phyloP scores from a whole-genome alignment of 2,329 filamentous ascomycete genomes.

The Colletotrichum sp. region DNA sequence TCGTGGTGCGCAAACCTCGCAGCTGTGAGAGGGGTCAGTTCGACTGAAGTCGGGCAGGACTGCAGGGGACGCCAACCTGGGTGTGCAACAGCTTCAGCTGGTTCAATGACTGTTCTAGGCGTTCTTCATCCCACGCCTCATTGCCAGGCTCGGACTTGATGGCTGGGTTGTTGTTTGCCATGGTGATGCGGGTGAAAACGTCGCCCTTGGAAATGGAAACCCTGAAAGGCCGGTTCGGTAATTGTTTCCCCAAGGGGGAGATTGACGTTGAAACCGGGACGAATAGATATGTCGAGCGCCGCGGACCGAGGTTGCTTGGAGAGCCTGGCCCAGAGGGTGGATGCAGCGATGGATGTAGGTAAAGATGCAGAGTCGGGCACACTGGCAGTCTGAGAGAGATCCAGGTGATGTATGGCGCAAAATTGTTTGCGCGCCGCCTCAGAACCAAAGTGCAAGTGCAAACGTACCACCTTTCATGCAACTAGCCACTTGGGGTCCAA shows the following conservation, averaged over 20 bases:
- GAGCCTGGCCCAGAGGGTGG: not conserved
- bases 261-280: not conserved
- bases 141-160: conserved; percentile 21
- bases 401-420: not conserved
- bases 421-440: conserved; percentile 7
- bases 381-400: not conserved
- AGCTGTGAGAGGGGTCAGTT: conserved; percentile 37
- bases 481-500: not conserved
- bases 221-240: not conserved
- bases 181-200: not conserved
- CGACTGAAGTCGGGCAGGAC: not conserved
- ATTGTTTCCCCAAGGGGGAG: not conserved
- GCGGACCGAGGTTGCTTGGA: not conserved
- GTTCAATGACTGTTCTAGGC: conserved; percentile 53
- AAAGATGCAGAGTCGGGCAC: not conserved
- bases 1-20: conserved; percentile 50
- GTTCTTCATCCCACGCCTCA: conserved; percentile 52
- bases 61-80: conserved; percentile 42
- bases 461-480: conserved; percentile 10
- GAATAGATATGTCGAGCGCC: not conserved
- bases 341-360: not conserved
- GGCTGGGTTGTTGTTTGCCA: conserved; percentile 16
- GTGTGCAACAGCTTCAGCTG: conserved; percentile 60
- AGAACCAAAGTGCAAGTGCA: not conserved
- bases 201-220: not conserved